These are phyloP conservation scores for Tylopilus intermedius DNA, from an alignment of 768 basidiomycete species.

Conservation along the genomic window DNA sequence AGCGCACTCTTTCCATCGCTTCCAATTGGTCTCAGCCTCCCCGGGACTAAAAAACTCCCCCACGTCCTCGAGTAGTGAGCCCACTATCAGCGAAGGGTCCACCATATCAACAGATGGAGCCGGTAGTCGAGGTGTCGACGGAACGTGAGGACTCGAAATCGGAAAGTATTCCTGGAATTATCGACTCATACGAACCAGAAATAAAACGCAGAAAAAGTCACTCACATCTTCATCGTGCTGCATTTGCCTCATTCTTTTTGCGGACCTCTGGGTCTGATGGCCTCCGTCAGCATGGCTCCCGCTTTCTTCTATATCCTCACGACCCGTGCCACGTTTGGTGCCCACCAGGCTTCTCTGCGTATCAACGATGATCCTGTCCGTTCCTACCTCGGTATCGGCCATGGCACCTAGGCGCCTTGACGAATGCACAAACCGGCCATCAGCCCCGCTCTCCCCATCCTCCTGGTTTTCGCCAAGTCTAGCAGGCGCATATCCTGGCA, in stretches of 20 bases:
- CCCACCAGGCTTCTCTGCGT: constrained; percentile 1
- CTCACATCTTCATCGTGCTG: constrained; percentile 19
- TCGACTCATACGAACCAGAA: not conserved
- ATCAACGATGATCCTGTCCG: constrained; percentile 2
- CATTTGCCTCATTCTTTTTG: constrained; percentile 16
- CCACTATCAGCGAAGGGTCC: constrained; percentile 11
- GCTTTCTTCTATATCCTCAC: constrained; percentile 12
- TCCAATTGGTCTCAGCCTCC: constrained; percentile 22
- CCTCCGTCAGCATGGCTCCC: constrained; percentile 5
- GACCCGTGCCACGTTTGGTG: constrained; percentile 12
- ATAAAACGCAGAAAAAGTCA: not conserved
- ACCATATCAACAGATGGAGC: not conserved
- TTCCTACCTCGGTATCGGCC: constrained; percentile 5
- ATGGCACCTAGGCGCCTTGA: constrained; percentile 9
- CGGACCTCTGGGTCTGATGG: constrained; percentile 2
- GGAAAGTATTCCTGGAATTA: constrained; percentile 16
- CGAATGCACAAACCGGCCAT: constrained; percentile 5
- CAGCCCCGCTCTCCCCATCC: not conserved
- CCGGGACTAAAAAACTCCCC: constrained; percentile 17
- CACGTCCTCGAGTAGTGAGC: constrained; percentile 18
- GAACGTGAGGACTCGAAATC: constrained; percentile 20
- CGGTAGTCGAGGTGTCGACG: constrained; percentile 13
- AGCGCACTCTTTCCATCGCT: constrained; percentile 26
- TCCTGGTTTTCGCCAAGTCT: not conserved
- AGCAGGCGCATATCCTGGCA: constrained; percentile 15